These are phyloP conservation scores for Pleurotus sapidus DNA, from an alignment of 768 basidiomycete genomes.

Conservation along the genomic window DNA sequence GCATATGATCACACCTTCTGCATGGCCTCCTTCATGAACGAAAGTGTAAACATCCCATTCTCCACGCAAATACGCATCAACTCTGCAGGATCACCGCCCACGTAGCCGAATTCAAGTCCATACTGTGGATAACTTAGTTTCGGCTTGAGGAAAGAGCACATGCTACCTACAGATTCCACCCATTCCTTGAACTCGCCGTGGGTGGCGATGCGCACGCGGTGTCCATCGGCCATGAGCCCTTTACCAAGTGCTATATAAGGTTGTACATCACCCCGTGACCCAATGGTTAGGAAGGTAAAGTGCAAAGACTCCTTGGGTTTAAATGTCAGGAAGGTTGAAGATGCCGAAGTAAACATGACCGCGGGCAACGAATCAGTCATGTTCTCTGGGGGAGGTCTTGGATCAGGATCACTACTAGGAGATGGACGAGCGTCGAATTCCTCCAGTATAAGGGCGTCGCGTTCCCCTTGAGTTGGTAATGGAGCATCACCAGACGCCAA, in stretches of 20 bases:
- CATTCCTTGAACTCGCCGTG: conserved; percentile 94
- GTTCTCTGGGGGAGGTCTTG: conserved; percentile 46
- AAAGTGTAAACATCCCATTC: conserved; percentile 95
- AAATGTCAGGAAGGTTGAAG: conserved; percentile 95
- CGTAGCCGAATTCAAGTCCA: conserved; percentile 92
- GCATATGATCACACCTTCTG: conserved; percentile 57
- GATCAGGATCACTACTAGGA: conserved; percentile 35
- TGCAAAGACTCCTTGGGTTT: conserved; percentile 82
- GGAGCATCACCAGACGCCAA: conserved; percentile 40
- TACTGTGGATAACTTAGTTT: conserved; percentile 46
- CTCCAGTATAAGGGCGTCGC: conserved; percentile 78
- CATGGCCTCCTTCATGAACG: conserved; percentile 89
- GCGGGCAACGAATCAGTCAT: conserved; percentile 75
- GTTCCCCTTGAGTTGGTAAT: conserved; percentile 49
- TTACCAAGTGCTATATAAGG: conserved; percentile 96
- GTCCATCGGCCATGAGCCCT: conserved; percentile 87
- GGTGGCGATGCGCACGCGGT: conserved; percentile 86
- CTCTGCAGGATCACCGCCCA: conserved; percentile 97
- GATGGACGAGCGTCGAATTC: conserved; percentile 66
- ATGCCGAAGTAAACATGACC: conserved; percentile 97
- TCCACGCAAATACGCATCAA: conserved; percentile 97
- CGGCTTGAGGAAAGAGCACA: conserved; percentile 1
- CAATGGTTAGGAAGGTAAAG: conserved; percentile 95
- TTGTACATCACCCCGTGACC: conserved; percentile 95
- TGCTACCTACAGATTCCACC: conserved; percentile 81